Evolutionary conservation across 371 early-diverging fungal species (phyloP).

Genomic region (Rhizopus sp.): DNA sequence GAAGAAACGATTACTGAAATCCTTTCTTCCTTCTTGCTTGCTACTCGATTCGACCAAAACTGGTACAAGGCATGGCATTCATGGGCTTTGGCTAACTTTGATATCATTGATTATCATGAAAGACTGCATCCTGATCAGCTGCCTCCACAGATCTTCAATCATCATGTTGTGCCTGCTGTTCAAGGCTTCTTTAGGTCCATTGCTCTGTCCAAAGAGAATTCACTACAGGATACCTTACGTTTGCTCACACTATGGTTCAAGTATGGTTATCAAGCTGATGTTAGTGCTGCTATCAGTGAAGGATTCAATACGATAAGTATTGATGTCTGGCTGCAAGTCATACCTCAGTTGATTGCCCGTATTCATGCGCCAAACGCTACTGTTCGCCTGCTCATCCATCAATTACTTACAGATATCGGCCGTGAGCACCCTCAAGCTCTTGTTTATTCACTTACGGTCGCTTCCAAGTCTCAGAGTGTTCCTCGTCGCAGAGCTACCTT

Average conservation of each 20-base stretch:
- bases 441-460: constrained; percentile 95
- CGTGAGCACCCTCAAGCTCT: constrained; percentile 97
- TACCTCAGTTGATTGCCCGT: constrained; percentile 97
- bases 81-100: constrained; percentile 96
- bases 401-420: constrained; percentile 90
- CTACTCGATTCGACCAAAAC: constrained; percentile 89
- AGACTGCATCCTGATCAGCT: constrained; percentile 55
- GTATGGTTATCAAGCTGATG: constrained; percentile 88
- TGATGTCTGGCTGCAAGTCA: constrained; percentile 98
- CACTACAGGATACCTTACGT: constrained; percentile 95
- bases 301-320: constrained; percentile 91
- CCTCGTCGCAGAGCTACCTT: constrained; percentile 83
- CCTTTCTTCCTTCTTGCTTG: constrained; percentile 79
- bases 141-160: constrained; percentile 57
- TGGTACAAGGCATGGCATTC: constrained; percentile 99
- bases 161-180: constrained; percentile 71
- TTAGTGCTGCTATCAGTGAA: constrained; percentile 83
- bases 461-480: constrained; percentile 88
- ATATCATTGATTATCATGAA: constrained; percentile 82
- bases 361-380: constrained; percentile 86
- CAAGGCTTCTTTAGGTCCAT: constrained; percentile 95
- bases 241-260: constrained; percentile 97
- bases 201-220: constrained; percentile 87
- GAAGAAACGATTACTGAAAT: constrained; percentile 81
- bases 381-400: constrained; percentile 88